Conservation (phyloP, 129 eudicot species). For the Tagetes erecta region DNA sequence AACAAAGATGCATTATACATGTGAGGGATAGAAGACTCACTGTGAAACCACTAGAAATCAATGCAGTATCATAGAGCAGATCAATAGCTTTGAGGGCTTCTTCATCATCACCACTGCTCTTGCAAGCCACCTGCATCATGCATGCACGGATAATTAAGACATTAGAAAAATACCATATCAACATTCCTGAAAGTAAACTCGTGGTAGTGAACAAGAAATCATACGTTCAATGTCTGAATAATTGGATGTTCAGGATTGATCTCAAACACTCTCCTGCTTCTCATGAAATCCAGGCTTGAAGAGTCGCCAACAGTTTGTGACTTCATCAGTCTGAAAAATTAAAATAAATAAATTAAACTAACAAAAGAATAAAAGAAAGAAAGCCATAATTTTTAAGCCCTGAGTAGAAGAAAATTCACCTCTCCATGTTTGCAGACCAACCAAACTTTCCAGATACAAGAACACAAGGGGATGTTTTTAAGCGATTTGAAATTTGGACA, state of each 20-base stretch:
- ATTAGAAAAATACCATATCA: background rate
- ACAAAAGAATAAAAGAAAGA: background rate
- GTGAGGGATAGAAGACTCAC: constrained; percentile 44
- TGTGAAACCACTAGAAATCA: constrained; percentile 89
- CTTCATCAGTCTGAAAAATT: constrained; percentile 78
- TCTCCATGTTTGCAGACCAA: constrained; percentile 99
- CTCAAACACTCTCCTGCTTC: constrained; percentile 84
- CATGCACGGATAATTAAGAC: constrained; percentile 2
- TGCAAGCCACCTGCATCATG: constrained; percentile 71
- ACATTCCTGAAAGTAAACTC: background rate
- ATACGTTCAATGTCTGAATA: constrained; percentile 68
- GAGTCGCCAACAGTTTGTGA: constrained; percentile 77
- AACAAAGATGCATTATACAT: background rate
- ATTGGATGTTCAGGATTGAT: constrained; percentile 84
- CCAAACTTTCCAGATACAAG: constrained; percentile 93
- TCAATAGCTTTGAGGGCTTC: constrained; percentile 92
- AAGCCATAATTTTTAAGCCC: background rate
- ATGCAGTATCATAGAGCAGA: constrained; percentile 83
- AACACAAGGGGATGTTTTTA: constrained; percentile 89
- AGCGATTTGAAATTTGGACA: constrained; percentile 83
- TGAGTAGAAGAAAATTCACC: constrained; percentile 31
- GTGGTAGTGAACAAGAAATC: background rate
- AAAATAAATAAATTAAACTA: constrained; percentile 3
- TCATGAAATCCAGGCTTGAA: constrained; percentile 73
- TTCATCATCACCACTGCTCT: constrained; percentile 67